Evolutionary conservation across 1,284 basidiomycete species (phyloP).

Genomic region (Leccinum variabile): DNA sequence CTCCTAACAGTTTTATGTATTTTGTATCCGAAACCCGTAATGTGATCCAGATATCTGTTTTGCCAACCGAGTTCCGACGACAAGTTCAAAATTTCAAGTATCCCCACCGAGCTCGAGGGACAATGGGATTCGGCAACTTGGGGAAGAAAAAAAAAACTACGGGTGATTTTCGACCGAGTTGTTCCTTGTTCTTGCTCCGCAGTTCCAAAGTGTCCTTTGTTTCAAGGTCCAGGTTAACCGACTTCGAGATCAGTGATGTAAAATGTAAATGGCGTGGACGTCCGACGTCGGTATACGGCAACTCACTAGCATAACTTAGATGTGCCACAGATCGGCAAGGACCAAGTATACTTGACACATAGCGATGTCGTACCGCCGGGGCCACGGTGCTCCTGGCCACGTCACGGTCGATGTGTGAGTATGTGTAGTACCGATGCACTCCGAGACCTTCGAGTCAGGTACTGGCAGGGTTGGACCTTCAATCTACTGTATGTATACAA

Average conservation of each 20-base stretch:
- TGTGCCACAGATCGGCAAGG: too few species aligned
- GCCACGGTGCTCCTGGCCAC: too few species aligned
- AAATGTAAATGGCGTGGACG: too few species aligned
- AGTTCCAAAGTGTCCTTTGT: neutral
- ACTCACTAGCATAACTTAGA: too few species aligned
- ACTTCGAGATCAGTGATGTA: neutral
- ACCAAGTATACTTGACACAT: too few species aligned
- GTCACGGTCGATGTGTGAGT: too few species aligned
- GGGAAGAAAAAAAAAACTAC: neutral
- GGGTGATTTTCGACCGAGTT: neutral
- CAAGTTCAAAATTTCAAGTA: neutral
- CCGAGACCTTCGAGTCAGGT: too few species aligned
- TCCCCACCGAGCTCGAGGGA: neutral
- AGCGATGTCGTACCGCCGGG: too few species aligned
- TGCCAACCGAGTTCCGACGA: neutral
- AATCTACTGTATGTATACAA: too few species aligned
- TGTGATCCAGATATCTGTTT: neutral
- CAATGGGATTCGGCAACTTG: neutral
- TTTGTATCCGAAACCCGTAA: neutral
- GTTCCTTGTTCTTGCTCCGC: neutral
- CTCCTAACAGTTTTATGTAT: neutral
- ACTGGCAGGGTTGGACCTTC: neutral
- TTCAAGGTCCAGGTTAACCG: neutral
- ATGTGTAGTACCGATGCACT: too few species aligned
- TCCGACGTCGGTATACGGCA: too few species aligned